Evolutionary conservation across 208 protist genomes (phyloP), one percentile per base, ranked within the genome.

Genomic region (Wallacemonas collosoma): DNA sequence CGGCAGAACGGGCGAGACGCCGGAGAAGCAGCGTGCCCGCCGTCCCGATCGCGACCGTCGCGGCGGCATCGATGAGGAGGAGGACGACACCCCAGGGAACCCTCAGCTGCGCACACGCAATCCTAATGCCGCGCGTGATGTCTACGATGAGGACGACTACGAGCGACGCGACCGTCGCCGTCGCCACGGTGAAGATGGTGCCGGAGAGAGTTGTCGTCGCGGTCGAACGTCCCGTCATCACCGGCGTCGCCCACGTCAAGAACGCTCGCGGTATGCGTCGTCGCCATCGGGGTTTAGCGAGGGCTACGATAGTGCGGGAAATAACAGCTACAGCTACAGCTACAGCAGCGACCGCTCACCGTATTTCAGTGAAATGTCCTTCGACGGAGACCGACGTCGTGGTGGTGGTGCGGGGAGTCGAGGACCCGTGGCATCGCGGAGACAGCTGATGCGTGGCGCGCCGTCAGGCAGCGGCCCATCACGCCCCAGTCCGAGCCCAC

Each of bases 91-190:
- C 2, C 84, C 84, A 0, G 72, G 66, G 51, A 86, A 89, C 68
- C 76, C 80, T 56, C 84, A 89, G 71, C 80, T 86, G 70, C 77
- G 74, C 36, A 89, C 84, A 38, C 72, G 81, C 77, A 75, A 77
- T 54, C 84, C 84, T 3, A 35, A 50, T n/a, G 58, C 76, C 14
- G 56, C 60, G 14, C 57, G 70, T 0, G 36, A 44, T 12, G 58
- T 36, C 2, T 45, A 45, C 17, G 54, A 3, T 8, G 50, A 7
- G n/a, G n/a, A 60, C 41, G 55, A 12, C 41, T 55, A 41, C 54
- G n/a, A 41, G 3, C 48, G 40, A 56, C 48, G 48, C 44, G 62
- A 35, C 26, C 40, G 57, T 35, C 55, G 50, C 17, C 40, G 72
- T 14, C 62, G 41, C 53, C 53, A 66, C 15, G 44, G 56, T 17